Base-by-base conservation (phyloP, 495 filamentous ascomycete genomes). In the Xylaria palmicola region DNA sequence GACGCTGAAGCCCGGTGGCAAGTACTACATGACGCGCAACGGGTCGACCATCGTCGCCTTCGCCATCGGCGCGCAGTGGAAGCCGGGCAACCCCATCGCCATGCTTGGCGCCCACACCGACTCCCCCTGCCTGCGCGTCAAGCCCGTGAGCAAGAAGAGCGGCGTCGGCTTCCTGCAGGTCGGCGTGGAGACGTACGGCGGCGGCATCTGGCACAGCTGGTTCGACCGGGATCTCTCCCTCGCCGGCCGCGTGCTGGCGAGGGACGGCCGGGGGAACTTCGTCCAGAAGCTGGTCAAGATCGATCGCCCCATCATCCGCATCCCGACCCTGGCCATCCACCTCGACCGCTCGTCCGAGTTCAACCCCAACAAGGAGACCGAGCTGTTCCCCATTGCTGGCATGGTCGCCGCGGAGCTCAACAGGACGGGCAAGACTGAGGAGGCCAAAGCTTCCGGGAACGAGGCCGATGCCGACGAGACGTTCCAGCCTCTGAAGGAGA, bases 41-140 rank as follows among this genome's bases (percentile, higher is more conserved):
- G 88, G 85, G 56, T 95, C 93, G 26, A 93, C 95, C 30, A 88
- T 99, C 62, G 83, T 98, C 40, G 94, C 95, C 55, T 99, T 99
- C 75, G 90, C 91, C 56, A 88, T 99, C 65, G 94, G 94, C 56
- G 86, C 86, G 70, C 86, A 88, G 79, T 99, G 94, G 94, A 86
- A 87, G 85, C 86, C 95, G 6, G 94, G 94, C 51, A 97, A 96
- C 73, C 86, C 93, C 9, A 90, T 99, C 70, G 87, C 89, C 68
- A 94, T 98, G 89, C 85, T 99, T 60, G 94, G 94, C 67, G 92
- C 94, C 47, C 94, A 99, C 76, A 98, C 94, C 22, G 94, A 99
- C 74, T 98, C 93, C 4, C 90, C 90, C 0, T 90, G 89, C 51
- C 81, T 98, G 47, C 87, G 94, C 47, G 76, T 99, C 65, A 99